Percentiles rank a stretch among this genome's conserved stretches.
These are phyloP conservation scores for Lasiodiplodia theobromae DNA, from an alignment of 2,329 filamentous ascomycete genomes.

Conservation along the genomic window DNA sequence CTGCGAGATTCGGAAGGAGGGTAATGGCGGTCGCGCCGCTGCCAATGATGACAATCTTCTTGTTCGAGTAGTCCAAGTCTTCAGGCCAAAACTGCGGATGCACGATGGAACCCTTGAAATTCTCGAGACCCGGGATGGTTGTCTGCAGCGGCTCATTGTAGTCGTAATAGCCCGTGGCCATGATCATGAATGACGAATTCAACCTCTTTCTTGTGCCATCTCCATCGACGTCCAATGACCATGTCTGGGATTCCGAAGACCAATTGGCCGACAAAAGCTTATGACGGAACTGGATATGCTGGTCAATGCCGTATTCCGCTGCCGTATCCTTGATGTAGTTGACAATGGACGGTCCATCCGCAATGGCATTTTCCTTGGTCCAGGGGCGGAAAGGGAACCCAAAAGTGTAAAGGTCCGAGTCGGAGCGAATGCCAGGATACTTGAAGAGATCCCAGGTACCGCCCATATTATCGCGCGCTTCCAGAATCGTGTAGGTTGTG, in stretches of 20 bases:
- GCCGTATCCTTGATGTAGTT: conserved; percentile 55
- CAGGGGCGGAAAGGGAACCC: conserved; percentile 75
- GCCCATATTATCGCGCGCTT: conserved; percentile 70
- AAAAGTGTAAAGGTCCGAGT: conserved; percentile 59
- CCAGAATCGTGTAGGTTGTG: conserved; percentile 70
- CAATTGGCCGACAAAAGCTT: conserved; percentile 52
- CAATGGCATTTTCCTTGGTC: conserved; percentile 58
- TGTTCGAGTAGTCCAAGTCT: conserved; percentile 68
- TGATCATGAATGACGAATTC: conserved; percentile 61
- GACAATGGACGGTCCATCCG: conserved; percentile 53
- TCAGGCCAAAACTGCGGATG: conserved; percentile 82
- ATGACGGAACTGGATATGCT: conserved; percentile 54
- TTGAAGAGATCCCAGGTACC: conserved; percentile 82
- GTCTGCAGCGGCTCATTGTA: conserved; percentile 68
- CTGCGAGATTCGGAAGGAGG: conserved; percentile 72
- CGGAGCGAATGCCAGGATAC: conserved; percentile 72
- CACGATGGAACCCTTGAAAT: conserved; percentile 68
- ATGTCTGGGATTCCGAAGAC: conserved; percentile 57
- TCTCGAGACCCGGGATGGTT: conserved; percentile 69
- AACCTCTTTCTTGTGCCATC: conserved; percentile 46
- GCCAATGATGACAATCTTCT: conserved; percentile 76
- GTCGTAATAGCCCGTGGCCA: conserved; percentile 75
- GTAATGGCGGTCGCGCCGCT: conserved; percentile 83
- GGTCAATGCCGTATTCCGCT: conserved; percentile 53
- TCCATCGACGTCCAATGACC: conserved; percentile 50